Base-by-base conservation (phyloP, 257 asterid species). In the Fraxinus anomala region DNA sequence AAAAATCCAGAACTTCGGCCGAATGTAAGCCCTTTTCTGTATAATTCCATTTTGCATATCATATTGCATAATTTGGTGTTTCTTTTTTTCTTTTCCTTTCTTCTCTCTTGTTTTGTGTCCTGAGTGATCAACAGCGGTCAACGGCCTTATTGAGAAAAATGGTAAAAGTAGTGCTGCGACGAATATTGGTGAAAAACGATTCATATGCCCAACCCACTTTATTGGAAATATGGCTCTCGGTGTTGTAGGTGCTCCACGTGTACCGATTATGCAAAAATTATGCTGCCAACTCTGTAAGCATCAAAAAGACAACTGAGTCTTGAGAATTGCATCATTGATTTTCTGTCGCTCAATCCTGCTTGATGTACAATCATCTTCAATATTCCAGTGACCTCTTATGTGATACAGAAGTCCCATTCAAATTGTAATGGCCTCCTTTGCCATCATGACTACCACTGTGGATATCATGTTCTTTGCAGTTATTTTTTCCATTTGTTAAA, bases 1-100 rank as follows among this genome's bases (percentile, higher is more conserved):
- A 94, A 83, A 86, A 91, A 87, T 83, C 96, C 98, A 31, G 96
- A 89, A 82, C 89, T 90, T 80, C 91, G 98, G 70, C 97, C 95
- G 17, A 89, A 89, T 47, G 98, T 94, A 91, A 82, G 95, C 80
- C 61, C 37, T 72, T 11, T 75, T 78, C 72, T 82, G 36, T 73
- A 39, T 39, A 63, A 66, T 66, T 69, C 76, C 65, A 77, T 24
- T 65, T 56, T 24, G 28, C 34, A 12, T 72, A 56, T 67, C 28
- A 13, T 80, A 73, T 69, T 30, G 44, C 76, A 72, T 42, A 42
- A 42, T 12, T 12, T 42, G 51, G 66, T 75, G 76, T 68, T 82
- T 34, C 61, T 49, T 51, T 65, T 73, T 39, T 42, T 16, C 70
- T 12, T 44, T 54, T 23, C 19, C 34, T 6, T 68, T 40, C 11